phyloP scores from a whole-genome alignment of 345 rosid species.

The Eucalyptus regnans region DNA sequence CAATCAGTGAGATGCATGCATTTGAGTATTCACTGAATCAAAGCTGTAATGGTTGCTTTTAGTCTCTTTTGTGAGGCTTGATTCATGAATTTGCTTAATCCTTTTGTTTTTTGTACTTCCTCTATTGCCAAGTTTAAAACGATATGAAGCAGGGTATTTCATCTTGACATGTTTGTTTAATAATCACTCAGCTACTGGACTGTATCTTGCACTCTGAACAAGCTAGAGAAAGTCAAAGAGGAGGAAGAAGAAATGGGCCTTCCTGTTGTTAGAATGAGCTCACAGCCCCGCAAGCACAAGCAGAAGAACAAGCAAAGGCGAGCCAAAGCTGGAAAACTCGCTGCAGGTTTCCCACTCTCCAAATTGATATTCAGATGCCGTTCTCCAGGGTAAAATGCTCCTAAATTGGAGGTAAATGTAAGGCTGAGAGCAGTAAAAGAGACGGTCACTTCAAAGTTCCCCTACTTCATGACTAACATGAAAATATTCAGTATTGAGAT shows the following conservation, averaged over 20 bases:
- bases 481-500: neutral
- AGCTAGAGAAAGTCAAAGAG: neutral
- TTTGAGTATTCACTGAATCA: no score
- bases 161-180: no score
- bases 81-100: no score
- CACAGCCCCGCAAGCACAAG: neutral
- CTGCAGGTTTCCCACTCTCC: neutral
- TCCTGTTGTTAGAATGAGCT: neutral
- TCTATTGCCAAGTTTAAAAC: no score
- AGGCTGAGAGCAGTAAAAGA: neutral
- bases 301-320: neutral
- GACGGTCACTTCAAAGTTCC: neutral
- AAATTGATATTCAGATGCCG: neutral
- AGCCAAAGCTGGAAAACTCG: neutral
- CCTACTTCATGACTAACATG: neutral
- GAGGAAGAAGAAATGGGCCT: neutral
- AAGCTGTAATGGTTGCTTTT: no score
- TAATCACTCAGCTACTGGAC: no score
- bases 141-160: no score
- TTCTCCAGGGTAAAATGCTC: no score
- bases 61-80: no score
- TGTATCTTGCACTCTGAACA: neutral
- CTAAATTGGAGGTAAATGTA: neutral
- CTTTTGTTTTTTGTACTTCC: no score
- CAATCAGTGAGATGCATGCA: no score